Conservation (phyloP, 768 basidiomycete genomes). For the Xerocomus potaroensis region DNA sequence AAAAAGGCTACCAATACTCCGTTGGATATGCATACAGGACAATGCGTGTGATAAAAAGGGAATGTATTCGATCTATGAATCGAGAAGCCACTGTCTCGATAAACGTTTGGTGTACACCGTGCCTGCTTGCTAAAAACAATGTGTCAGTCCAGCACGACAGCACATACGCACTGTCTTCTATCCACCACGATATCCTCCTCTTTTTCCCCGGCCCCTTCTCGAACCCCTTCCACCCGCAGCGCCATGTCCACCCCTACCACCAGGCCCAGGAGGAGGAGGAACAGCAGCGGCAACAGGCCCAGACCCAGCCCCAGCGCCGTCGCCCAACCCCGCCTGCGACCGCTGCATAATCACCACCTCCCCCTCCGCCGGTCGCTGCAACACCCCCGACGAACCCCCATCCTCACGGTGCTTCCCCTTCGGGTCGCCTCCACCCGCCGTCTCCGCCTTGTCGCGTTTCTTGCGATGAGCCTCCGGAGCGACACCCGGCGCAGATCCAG, state of each 20-base stretch:
- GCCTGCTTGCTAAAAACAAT: no score
- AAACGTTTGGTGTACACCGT: no score
- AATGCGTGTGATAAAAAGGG: no score
- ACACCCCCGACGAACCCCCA: slow-evolving; percentile 18
- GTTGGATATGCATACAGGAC: no score
- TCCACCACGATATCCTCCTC: slow-evolving; percentile 31
- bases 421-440: slow-evolving; percentile 1
- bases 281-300: slow-evolving; percentile 8
- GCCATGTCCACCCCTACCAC: slow-evolving; percentile 14
- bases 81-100: no score
- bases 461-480: slow-evolving; percentile 26
- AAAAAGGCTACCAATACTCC: no score
- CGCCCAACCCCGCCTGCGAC: slow-evolving; percentile 3
- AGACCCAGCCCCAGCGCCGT: neutral
- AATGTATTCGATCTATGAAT: no score
- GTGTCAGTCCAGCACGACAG: neutral
- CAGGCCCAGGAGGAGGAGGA: no score
- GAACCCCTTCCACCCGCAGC: neutral
- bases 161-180: slow-evolving; percentile 2
- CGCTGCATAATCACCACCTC: slow-evolving; percentile 11
- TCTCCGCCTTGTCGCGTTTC: slow-evolving; percentile 33
- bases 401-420: slow-evolving; percentile 17
- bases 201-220: slow-evolving; percentile 29
- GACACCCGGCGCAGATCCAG: no score
- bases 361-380: slow-evolving; percentile 24